Evolutionary conservation across 2,329 filamentous ascomycete genomes (phyloP).

Genomic region (Aspergillus pseudoglaucus): DNA sequence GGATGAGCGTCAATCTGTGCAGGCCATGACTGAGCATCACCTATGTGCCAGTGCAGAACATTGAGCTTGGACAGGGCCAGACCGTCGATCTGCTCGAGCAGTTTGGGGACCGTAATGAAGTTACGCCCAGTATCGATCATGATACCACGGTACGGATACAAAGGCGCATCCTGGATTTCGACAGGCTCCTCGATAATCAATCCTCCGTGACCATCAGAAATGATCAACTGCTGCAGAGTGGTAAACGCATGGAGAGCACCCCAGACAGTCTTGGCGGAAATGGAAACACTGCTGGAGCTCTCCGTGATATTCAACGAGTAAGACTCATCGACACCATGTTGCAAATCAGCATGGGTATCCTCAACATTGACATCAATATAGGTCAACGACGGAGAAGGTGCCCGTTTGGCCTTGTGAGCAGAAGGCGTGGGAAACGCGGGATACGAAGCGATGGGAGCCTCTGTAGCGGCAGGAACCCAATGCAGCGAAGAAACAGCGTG

Average conservation of each 20-base stretch:
- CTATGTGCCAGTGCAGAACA: conserved; percentile 52
- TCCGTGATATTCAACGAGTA: conserved; percentile 44
- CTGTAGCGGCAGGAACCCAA: conserved; percentile 50
- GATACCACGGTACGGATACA: conserved; percentile 50
- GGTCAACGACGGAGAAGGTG: conserved; percentile 26
- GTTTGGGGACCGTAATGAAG: conserved; percentile 47
- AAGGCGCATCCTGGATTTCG: conserved; percentile 44
- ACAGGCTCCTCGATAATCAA: conserved; percentile 50
- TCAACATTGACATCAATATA: conserved; percentile 42
- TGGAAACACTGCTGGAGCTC: conserved; percentile 36
- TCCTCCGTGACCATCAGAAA: conserved; percentile 39
- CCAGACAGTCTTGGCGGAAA: conserved; percentile 48
- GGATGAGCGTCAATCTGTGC: conserved; percentile 46
- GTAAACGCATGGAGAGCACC: conserved; percentile 52
- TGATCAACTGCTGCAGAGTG: conserved; percentile 52
- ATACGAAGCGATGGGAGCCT: conserved; percentile 47
- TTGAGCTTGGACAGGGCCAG: conserved; percentile 54
- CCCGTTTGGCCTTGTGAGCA: conserved; percentile 27
- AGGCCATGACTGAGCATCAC: conserved; percentile 52
- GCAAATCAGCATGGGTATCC: conserved; percentile 42
- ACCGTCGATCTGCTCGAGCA: conserved; percentile 49
- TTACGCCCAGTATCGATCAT: conserved; percentile 53
- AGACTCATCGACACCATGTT: conserved; percentile 54
- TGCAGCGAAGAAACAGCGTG: conserved; percentile 43
- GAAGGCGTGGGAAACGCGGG: conserved; percentile 45